phyloP scores from a whole-genome alignment of 371 early-diverging fungal species.

The Rhizopus microsporus region DNA sequence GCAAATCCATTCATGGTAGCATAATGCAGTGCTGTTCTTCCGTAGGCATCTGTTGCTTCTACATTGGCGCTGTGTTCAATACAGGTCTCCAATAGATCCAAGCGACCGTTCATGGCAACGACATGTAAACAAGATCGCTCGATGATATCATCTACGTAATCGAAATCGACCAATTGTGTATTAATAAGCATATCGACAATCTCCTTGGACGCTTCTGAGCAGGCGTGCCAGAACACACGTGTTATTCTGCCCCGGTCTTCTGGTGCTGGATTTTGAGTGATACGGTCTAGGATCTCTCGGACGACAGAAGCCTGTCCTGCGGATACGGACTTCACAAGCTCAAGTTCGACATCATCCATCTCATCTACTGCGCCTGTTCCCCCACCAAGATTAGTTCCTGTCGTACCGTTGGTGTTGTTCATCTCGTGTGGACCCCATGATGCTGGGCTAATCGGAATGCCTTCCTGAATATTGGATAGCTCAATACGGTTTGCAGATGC shows the following conservation, averaged over 20 bases:
- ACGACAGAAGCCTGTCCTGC: constrained; percentile 52
- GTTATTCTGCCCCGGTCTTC: constrained; percentile 62
- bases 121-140: constrained; percentile 89
- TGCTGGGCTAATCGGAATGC: constrained; percentile 32
- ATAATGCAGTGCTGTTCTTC: constrained; percentile 89
- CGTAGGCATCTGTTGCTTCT: constrained; percentile 82
- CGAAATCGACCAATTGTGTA: constrained; percentile 67
- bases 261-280: constrained; percentile 42
- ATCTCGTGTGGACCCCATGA: neutral
- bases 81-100: constrained; percentile 60
- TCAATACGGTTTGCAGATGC: constrained; percentile 72
- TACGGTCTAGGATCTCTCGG: constrained; percentile 62
- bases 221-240: constrained; percentile 84
- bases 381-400: constrained; percentile 15
- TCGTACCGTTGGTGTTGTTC: constrained; percentile 3
- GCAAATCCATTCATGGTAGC: constrained; percentile 86
- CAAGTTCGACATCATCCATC: constrained; percentile 65
- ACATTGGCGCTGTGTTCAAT: constrained; percentile 64
- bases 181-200: constrained; percentile 66
- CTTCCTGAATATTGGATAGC: constrained; percentile 54
- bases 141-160: constrained; percentile 89
- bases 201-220: constrained; percentile 63
- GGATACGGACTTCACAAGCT: constrained; percentile 58
- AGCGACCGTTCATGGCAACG: constrained; percentile 78
- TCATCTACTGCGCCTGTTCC: constrained; percentile 18